Conservation (phyloP, 331 rosid genomes). For the Acacia concinna region DNA sequence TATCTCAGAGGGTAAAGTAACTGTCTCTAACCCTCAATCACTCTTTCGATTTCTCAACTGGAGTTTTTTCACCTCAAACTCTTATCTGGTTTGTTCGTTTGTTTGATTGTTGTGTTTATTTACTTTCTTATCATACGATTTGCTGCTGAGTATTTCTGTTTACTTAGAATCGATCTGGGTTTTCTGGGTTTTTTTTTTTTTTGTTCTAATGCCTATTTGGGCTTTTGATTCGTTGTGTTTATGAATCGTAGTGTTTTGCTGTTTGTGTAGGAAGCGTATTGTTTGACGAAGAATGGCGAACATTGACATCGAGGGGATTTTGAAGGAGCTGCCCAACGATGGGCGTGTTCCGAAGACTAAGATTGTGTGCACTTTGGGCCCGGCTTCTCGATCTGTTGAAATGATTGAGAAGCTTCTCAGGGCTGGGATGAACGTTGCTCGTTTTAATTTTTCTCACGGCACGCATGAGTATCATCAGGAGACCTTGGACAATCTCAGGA, state of each 20-base stretch:
- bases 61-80: not conserved
- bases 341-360: conserved; percentile 90
- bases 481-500: conserved; percentile 78
- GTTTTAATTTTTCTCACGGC: conserved; percentile 94
- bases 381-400: conserved; percentile 78
- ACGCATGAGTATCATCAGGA: conserved; percentile 91
- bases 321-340: conserved; percentile 70
- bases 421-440: conserved; percentile 98
- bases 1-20: not conserved
- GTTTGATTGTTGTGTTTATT: not conserved
- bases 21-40: not conserved
- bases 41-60: not conserved
- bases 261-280: not conserved
- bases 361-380: conserved; percentile 91
- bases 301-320: conserved; percentile 85
- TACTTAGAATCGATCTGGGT: not conserved
- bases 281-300: conserved; percentile 52
- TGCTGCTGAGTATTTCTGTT: not conserved
- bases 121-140: not conserved
- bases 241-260: not conserved
- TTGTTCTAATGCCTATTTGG: not conserved
- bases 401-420: conserved; percentile 79
- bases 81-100: not conserved
- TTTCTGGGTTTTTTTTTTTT: not conserved
- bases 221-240: not conserved